Evolutionary conservation across 371 early-diverging fungal genomes (phyloP).

Genomic region (Apophysomyces trapeziformis): DNA sequence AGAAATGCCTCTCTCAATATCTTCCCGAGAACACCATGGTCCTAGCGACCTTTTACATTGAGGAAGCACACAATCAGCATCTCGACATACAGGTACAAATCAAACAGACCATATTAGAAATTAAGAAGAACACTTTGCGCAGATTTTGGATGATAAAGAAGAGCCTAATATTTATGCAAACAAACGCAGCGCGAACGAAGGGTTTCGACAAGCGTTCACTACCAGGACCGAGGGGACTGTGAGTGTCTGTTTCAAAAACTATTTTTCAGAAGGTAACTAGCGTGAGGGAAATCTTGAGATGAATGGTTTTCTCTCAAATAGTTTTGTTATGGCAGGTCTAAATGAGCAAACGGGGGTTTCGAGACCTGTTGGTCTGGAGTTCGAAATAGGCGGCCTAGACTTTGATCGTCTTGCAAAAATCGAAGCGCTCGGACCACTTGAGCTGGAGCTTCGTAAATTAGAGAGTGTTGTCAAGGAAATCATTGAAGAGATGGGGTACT

Average conservation of each 20-base stretch:
- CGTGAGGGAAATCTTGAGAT: no score
- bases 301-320: not conserved
- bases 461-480: conserved; percentile 79
- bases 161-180: conserved; percentile 64
- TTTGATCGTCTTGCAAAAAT: conserved; percentile 64
- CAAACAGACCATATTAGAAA: not conserved
- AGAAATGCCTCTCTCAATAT: conserved; percentile 77
- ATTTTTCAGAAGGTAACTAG: conserved; percentile 67
- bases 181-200: conserved; percentile 60
- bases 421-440: conserved; percentile 88
- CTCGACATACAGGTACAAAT: conserved; percentile 67
- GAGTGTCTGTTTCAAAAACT: conserved; percentile 87
- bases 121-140: not conserved
- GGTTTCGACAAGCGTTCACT: conserved; percentile 64
- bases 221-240: conserved; percentile 85
- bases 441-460: conserved; percentile 81
- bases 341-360: conserved; percentile 57
- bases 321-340: conserved; percentile 47
- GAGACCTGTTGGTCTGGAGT: conserved; percentile 72
- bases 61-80: conserved; percentile 70
- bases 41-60: conserved; percentile 70
- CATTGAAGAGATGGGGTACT: conserved; percentile 77
- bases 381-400: conserved; percentile 87
- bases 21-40: conserved; percentile 74
- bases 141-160: conserved; percentile 55